A percentile compares a stretch with the other conserved stretches of the same genome.
These are phyloP conservation scores for Sequoiadendron giganteum DNA, from an alignment of 75 land plant species.

Conservation along the genomic window DNA sequence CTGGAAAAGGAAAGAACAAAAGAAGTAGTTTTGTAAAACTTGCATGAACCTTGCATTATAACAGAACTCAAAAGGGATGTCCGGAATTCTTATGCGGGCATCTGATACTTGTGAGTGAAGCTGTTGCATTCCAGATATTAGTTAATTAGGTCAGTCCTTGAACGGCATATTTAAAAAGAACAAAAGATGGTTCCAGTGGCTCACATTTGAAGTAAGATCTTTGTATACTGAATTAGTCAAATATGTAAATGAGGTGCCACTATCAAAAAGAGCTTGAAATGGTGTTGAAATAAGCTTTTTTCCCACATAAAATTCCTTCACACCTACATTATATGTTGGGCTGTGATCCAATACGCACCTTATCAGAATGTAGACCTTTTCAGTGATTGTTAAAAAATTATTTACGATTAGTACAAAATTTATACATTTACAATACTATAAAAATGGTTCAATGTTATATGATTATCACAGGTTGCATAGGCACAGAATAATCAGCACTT, in stretches of 20 bases:
- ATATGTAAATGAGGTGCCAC: slow-evolving; percentile 88
- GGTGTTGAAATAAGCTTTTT: not conserved
- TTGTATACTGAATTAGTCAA: slow-evolving; percentile 55
- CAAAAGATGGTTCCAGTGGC: slow-evolving; percentile 13
- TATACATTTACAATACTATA: not conserved
- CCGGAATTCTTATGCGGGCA: slow-evolving; percentile 15
- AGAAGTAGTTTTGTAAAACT: not conserved
- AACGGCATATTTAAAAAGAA: not conserved
- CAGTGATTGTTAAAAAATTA: not conserved
- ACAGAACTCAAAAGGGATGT: slow-evolving; percentile 65
- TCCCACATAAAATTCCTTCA: slow-evolving; percentile 9
- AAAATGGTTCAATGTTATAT: not conserved
- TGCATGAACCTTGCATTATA: slow-evolving; percentile 45
- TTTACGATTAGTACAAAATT: not conserved
- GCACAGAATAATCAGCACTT: slow-evolving; percentile 15
- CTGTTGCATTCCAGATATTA: slow-evolving; percentile 19
- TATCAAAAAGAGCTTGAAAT: slow-evolving; percentile 69
- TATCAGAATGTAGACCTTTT: not conserved
- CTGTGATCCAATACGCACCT: not conserved
- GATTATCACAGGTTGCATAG: not conserved
- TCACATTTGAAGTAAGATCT: slow-evolving; percentile 50
- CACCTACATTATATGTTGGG: not conserved
- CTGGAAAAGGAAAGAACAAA: not conserved
- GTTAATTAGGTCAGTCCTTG: not conserved
- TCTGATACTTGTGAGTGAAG: slow-evolving; percentile 39